Conservation (phyloP, 441 rosid species). For the Jatropha multifida region DNA sequence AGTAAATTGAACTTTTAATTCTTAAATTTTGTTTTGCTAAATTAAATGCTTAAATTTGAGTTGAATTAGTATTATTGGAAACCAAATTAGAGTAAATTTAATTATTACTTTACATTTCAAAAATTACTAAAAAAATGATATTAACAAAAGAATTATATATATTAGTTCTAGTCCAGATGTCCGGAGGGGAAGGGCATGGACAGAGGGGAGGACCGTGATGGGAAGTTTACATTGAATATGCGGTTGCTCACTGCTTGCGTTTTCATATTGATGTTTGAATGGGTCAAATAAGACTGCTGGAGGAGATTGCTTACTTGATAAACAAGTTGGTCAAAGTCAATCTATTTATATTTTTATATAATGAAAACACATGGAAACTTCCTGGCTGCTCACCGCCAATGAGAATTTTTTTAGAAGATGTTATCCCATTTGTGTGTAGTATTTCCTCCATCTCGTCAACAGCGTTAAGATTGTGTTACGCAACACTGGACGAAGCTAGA, state of each 20-base stretch:
- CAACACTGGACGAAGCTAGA: not conserved
- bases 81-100: no score
- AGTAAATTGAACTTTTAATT: no score
- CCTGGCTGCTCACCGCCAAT: not conserved
- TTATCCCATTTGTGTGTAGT: not conserved
- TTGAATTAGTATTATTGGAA: no score
- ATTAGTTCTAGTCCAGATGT: not conserved
- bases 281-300: constrained; percentile 36
- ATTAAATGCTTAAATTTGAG: no score
- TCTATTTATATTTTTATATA: not conserved
- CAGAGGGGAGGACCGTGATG: not conserved
- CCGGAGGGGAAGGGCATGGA: not conserved
- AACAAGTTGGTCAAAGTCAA: constrained; percentile 30
- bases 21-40: no score
- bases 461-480: not conserved
- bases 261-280: constrained; percentile 24
- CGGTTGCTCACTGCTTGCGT: not conserved
- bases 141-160: no score
- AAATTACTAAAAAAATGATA: no score
- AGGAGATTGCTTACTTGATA: constrained; percentile 17
- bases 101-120: no score
- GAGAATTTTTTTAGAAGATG: no score
- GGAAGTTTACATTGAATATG: no score
- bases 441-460: no score
- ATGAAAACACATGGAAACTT: not conserved